Base-by-base conservation (phyloP, 371 early-diverging fungal species). In the Mortierella sp. region DNA sequence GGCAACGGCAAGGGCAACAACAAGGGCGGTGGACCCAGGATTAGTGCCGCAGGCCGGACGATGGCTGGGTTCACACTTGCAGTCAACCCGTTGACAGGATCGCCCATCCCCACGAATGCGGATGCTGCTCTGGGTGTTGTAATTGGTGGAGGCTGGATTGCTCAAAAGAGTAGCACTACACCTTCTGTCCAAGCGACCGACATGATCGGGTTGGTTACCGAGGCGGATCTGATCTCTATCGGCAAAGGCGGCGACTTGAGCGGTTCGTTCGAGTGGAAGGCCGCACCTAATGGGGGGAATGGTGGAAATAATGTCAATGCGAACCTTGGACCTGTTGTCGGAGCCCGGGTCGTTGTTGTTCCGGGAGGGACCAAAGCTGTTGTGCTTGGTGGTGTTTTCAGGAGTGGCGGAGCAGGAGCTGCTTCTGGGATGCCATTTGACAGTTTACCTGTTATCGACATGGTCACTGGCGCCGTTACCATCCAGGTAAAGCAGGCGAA, bases 101-200 rank as follows among this genome's bases (percentile, higher is more conserved):
- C 34, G 37, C 64, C 74, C 1, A 13, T 69, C 21, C 40, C 44
- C 28, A 43, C 43, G 5, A 37, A 57, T 31, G 74, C 61, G 19
- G n/a, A 48, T 3, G 9, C 76, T 5, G 72, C 78, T 0, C 34
- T 72, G 4, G 85, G 85, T 5, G 78, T 85, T 14, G 81, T 78
- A 16, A 26, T 85, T 28, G 86, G 86, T 26, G 86, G 86, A 61
- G 86, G 86, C 28, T 81, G 78, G 78, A 14, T 81, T 16, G 77
- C 84, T 19, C 53, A 71, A 57, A 64, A 28, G 34, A 6, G 69
- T 0, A 78, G 44, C 10, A 26, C 51, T 19, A 59, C 78, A 21
- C 43, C 55, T 0, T 85, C 86, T 1, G 74, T 51, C 1, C 64
- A 31, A 40, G 86, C 79, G 2, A 74, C 81, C 0, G 67, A 59